A percentile compares a stretch with the other conserved stretches of the same genome.
Conservation (phyloP, 106 monocot genomes). For the Alisma plantagoaquatica region DNA sequence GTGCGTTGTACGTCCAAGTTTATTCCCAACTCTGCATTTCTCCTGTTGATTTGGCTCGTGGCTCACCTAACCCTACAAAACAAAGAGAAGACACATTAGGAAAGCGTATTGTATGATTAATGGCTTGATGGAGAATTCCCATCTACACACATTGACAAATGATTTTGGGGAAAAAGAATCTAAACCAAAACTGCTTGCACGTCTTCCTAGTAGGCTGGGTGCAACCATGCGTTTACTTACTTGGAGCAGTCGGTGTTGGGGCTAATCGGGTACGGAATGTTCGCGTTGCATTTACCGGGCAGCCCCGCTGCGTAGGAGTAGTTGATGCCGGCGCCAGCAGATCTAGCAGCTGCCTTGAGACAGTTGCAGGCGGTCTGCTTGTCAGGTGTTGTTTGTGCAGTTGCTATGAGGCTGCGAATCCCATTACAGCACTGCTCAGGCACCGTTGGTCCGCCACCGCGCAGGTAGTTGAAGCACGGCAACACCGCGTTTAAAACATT, state of each 20-base stretch:
- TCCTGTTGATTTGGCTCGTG: too few relatives aligned
- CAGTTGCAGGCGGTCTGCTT: constrained; percentile 18
- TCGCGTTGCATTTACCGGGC: constrained; percentile 14
- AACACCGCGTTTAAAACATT: not conserved
- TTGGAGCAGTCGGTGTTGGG: constrained; percentile 20
- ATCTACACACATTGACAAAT: too few relatives aligned
- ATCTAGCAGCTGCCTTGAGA: constrained; percentile 5
- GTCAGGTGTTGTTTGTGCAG: constrained; percentile 16
- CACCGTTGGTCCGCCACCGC: not conserved
- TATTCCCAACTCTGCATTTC: too few relatives aligned
- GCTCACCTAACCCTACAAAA: too few relatives aligned
- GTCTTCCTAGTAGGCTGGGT: too few relatives aligned
- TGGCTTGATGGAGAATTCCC: too few relatives aligned
- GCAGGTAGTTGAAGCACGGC: not conserved
- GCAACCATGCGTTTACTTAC: too few relatives aligned
- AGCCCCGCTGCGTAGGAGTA: not conserved
- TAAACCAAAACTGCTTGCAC: too few relatives aligned
- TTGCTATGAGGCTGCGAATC: constrained; percentile 2
- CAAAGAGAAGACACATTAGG: too few relatives aligned
- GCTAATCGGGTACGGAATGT: constrained; percentile 19
- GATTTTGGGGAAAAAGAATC: too few relatives aligned
- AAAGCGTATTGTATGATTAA: too few relatives aligned
- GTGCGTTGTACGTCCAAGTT: too few relatives aligned
- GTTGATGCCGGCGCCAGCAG: constrained; percentile 3
- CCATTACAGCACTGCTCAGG: constrained; percentile 18